Conservation (phyloP, 148 eudicot genomes). For the Suaeda aralocaspica region DNA sequence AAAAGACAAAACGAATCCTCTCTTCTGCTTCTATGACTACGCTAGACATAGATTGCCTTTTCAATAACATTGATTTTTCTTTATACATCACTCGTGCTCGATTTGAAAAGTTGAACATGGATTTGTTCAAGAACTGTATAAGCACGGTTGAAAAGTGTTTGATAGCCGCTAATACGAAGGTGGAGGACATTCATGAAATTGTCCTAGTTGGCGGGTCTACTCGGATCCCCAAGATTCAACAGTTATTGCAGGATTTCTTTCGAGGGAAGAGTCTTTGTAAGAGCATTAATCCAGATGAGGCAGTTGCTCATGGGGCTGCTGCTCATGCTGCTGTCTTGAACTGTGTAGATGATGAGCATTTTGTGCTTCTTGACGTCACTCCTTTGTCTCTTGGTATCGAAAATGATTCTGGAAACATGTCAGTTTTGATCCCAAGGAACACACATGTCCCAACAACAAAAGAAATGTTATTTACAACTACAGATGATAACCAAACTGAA, state of each 20-base stretch:
- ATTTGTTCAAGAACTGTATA: neutral
- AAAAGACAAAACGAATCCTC: neutral
- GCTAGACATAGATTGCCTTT: conserved; percentile 2
- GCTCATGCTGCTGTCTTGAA: conserved; percentile 6
- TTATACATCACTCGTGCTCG: neutral
- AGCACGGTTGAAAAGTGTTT: neutral
- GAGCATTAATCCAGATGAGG: neutral
- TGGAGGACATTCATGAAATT: neutral
- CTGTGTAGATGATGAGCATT: neutral
- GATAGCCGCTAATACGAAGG: neutral
- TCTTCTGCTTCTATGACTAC: neutral
- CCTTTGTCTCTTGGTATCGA: neutral
- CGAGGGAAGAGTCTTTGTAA: neutral
- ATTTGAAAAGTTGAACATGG: neutral
- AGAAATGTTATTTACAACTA: neutral
- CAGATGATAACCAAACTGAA: conserved; percentile 2
- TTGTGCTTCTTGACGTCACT: neutral
- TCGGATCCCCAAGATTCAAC: neutral
- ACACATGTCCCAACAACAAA: neutral
- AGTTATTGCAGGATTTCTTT: neutral
- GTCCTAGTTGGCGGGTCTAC: conserved; percentile 4
- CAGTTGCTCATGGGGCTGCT: conserved; percentile 4
- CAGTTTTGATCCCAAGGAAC: neutral
- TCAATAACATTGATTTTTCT: neutral
- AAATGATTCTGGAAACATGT: neutral